Evolutionary conservation across 768 basidiomycete species (phyloP).

Genomic region (Clavulina sp.): DNA sequence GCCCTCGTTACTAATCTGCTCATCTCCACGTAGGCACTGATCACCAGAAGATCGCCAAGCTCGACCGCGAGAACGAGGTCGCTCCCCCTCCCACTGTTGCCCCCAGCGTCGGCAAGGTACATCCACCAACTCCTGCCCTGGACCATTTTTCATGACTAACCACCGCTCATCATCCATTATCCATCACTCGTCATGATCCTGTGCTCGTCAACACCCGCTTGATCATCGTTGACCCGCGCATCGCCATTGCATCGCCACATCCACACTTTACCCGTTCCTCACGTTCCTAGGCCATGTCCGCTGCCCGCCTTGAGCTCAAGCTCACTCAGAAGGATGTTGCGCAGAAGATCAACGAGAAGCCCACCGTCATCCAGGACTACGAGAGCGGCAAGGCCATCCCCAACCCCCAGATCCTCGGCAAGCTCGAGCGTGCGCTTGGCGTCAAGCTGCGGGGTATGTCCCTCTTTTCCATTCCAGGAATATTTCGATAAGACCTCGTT

Average conservation of each 20-base stretch:
- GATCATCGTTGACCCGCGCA: neutral
- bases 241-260: slow-evolving; percentile 11
- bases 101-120: slow-evolving; percentile 53
- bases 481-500: neutral
- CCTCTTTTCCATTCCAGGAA: slow-evolving; percentile 3
- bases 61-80: slow-evolving; percentile 90
- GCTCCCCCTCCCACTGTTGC: slow-evolving; percentile 75
- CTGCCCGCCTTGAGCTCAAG: slow-evolving; percentile 57
- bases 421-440: slow-evolving; percentile 71
- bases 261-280: neutral
- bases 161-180: too few relatives aligned
- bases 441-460: slow-evolving; percentile 76
- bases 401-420: slow-evolving; percentile 67
- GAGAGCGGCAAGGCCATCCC: slow-evolving; percentile 79
- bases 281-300: slow-evolving; percentile 52
- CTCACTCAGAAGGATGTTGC: slow-evolving; percentile 87
- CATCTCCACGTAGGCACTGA: slow-evolving; percentile 23
- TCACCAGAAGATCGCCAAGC: slow-evolving; percentile 83
- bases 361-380: slow-evolving; percentile 73
- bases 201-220: neutral
- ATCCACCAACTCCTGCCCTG: slow-evolving; percentile 13
- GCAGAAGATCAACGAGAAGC: slow-evolving; percentile 86
- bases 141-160: too few relatives aligned
- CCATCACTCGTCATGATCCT: neutral
- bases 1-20: slow-evolving; percentile 1